Evolutionary conservation across 352 stramenopile species (phyloP).

Genomic region (Pythium aquatile): DNA sequence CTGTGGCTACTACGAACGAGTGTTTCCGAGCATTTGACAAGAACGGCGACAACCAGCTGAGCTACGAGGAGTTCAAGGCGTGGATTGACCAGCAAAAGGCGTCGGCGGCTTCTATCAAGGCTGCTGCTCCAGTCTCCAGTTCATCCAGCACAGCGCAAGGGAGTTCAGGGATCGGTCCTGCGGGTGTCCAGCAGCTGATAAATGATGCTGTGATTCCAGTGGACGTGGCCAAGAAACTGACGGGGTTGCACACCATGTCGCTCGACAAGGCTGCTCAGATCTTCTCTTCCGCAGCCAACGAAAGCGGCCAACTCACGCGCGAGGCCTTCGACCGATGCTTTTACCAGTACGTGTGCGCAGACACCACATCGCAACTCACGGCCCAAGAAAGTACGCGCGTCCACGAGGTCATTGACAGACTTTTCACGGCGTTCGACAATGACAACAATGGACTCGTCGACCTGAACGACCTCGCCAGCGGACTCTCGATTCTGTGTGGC

Average conservation of each 20-base stretch:
- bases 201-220: constrained; percentile 44
- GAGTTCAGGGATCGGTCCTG: background rate
- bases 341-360: constrained; percentile 59
- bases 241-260: constrained; percentile 58
- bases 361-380: constrained; percentile 35
- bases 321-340: constrained; percentile 75
- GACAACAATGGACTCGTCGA: constrained; percentile 73
- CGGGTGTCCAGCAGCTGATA: background rate
- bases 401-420: constrained; percentile 66
- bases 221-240: constrained; percentile 70
- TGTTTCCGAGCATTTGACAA: constrained; percentile 78
- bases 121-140: background rate
- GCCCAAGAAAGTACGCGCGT: constrained; percentile 50
- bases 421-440: constrained; percentile 81
- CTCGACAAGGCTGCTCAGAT: constrained; percentile 60
- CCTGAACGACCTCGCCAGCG: constrained; percentile 72
- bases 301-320: constrained; percentile 55
- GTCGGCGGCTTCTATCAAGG: background rate
- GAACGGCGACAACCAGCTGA: constrained; percentile 75
- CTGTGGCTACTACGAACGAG: constrained; percentile 63
- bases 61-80: constrained; percentile 75
- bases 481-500: constrained; percentile 68
- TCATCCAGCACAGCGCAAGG: background rate
- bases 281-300: constrained; percentile 50
- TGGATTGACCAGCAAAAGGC: constrained; percentile 72